These are phyloP conservation scores for Fragilaria radians DNA, from an alignment of 108 stramenopile species.

Conservation along the genomic window DNA sequence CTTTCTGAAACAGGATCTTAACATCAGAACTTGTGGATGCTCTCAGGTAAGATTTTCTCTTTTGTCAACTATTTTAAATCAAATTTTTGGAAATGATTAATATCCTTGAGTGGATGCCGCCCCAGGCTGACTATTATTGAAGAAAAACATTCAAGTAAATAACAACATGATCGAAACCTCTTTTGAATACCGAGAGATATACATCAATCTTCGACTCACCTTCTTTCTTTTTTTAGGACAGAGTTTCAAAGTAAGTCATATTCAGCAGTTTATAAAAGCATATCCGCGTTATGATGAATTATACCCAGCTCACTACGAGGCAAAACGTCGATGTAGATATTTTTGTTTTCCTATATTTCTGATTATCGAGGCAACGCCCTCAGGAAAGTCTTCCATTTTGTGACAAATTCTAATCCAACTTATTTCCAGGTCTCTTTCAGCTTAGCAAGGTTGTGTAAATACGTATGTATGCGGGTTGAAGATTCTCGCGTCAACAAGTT, in stretches of 20 bases:
- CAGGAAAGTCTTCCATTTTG: too few relatives aligned
- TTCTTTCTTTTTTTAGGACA: not conserved
- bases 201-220: not conserved
- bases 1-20: too few relatives aligned
- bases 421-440: too few relatives aligned
- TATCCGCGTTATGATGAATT: constrained; percentile 27
- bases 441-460: too few relatives aligned
- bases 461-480: too few relatives aligned
- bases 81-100: constrained; percentile 35
- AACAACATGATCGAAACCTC: constrained; percentile 47
- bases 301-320: constrained; percentile 74
- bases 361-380: constrained; percentile 7
- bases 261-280: constrained; percentile 1
- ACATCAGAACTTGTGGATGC: too few relatives aligned
- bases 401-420: too few relatives aligned
- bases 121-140: constrained; percentile 58
- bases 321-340: constrained; percentile 61
- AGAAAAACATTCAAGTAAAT: constrained; percentile 73
- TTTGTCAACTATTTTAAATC: too few relatives aligned
- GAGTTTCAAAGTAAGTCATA: not conserved
- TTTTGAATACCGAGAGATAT: not conserved
- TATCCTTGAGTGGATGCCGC: constrained; percentile 64
- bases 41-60: too few relatives aligned
- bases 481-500: too few relatives aligned
- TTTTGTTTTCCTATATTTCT: constrained; percentile 34